A percentile compares a stretch with the other conserved stretches of the same genome.
phyloP scores from a whole-genome alignment of 768 basidiomycete species.

The Panellus pusillus region DNA sequence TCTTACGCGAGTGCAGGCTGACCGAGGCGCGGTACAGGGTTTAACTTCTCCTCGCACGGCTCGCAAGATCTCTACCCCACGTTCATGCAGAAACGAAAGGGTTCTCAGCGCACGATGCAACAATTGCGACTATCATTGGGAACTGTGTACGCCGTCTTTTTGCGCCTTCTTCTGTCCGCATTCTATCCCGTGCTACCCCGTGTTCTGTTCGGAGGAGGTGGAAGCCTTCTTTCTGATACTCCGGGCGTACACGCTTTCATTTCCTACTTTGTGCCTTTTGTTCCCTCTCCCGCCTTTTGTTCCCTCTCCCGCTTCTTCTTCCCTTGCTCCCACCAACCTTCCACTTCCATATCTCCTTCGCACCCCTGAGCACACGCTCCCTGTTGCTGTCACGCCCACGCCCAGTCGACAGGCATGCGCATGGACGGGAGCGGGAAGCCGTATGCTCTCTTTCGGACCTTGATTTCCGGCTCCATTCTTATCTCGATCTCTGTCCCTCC shows the following conservation, averaged over 20 bases:
- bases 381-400: not conserved
- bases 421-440: too few species aligned
- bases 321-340: not conserved
- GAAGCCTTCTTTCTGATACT: too few species aligned
- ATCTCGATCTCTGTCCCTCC: constrained; percentile 10
- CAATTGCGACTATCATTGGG: constrained; percentile 80
- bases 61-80: constrained; percentile 81
- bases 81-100: constrained; percentile 66
- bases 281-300: not conserved
- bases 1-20: not conserved
- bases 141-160: constrained; percentile 47
- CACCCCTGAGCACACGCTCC: constrained; percentile 9
- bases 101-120: constrained; percentile 57
- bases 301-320: not conserved
- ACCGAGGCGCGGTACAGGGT: constrained; percentile 38
- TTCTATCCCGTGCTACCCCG: not conserved
- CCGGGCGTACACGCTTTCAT: not conserved
- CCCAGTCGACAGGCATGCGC: too few species aligned
- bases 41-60: constrained; percentile 79
- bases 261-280: not conserved
- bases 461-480: constrained; percentile 13
- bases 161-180: not conserved
- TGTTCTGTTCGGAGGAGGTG: too few species aligned
- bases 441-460: not conserved
- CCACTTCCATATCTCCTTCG: constrained; percentile 23